Percentiles rank a stretch among this genome's conserved stretches.
phyloP scores from a whole-genome alignment of 176 grass and related monocot species.

The Oryza glaberrima region DNA sequence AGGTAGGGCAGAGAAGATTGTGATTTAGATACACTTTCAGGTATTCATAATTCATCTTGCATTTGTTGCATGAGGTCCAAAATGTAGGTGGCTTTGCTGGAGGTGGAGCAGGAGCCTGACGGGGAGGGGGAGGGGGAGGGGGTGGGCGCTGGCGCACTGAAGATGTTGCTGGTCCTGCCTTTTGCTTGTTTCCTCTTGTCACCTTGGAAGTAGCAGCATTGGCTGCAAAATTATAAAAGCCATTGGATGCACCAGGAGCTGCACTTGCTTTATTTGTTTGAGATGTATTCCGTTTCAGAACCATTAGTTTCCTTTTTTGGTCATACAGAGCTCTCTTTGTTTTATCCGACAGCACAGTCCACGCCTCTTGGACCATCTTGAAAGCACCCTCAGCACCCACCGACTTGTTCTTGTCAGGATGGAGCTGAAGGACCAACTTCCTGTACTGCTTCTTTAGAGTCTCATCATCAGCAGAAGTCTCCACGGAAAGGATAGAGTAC shows the following conservation, averaged over 20 bases:
- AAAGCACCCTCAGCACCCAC: conserved; percentile 53
- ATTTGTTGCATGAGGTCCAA: conserved; percentile 58
- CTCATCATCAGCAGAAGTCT: conserved; percentile 20
- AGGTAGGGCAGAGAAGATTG: conserved; percentile 44
- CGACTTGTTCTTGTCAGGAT: conserved; percentile 46
- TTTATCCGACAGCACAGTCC: conserved; percentile 48
- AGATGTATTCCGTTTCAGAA: conserved; percentile 6
- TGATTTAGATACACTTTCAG: conserved; percentile 39
- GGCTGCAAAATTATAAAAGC: conserved; percentile 26
- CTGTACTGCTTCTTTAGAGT: conserved; percentile 30
- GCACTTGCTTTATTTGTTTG: conserved; percentile 21
- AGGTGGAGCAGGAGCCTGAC: neutral
- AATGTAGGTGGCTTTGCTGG: conserved; percentile 30
- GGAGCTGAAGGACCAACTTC: conserved; percentile 39
- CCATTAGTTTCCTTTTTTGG: conserved; percentile 33
- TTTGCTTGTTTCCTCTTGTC: conserved; percentile 33
- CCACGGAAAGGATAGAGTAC: conserved; percentile 50
- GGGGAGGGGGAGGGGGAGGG: neutral
- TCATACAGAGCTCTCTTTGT: conserved; percentile 35
- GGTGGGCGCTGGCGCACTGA: neutral
- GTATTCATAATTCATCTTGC: conserved; percentile 60
- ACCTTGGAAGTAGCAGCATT: conserved; percentile 12
- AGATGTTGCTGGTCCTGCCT: conserved; percentile 14
- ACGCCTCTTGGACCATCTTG: conserved; percentile 38
- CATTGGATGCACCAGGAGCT: conserved; percentile 27